Conservation (phyloP, 148 eudicot species). For the Rhododendron ferrugineum region DNA sequence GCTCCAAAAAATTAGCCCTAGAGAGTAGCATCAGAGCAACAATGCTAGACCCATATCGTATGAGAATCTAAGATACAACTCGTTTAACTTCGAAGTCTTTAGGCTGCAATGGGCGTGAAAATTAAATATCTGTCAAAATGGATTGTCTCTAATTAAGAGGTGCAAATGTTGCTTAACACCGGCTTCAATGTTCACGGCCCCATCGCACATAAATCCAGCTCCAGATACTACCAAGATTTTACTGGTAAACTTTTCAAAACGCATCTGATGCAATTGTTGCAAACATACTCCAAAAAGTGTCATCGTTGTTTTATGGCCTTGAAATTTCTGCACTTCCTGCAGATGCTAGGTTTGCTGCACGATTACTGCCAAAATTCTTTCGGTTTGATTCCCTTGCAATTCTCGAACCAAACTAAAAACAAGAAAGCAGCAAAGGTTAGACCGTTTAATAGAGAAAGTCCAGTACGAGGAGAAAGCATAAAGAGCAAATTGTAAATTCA, state of each 20-base stretch:
- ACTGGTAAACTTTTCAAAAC: not conserved
- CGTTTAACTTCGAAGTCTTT: not conserved
- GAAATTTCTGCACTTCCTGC: constrained; percentile 64
- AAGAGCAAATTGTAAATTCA: not conserved
- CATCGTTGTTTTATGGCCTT: constrained; percentile 15
- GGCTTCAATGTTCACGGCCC: not conserved
- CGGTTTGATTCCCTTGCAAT: constrained; percentile 90
- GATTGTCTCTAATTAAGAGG: not conserved
- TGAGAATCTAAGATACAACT: not conserved
- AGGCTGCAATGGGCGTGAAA: not conserved
- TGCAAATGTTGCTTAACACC: not conserved
- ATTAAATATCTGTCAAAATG: not conserved
- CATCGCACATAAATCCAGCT: not conserved
- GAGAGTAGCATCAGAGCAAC: not conserved
- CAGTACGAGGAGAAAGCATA: not conserved
- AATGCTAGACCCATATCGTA: not conserved
- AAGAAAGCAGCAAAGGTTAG: not conserved
- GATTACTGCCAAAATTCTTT: constrained; percentile 85
- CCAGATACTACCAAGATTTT: not conserved
- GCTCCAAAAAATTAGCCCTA: not conserved
- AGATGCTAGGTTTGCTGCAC: constrained; percentile 86
- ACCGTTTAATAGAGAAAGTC: not conserved
- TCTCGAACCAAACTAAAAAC: constrained; percentile 80
- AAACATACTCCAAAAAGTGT: not conserved
- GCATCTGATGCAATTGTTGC: not conserved